These are phyloP conservation scores for Actinomortierella wolfii DNA, from an alignment of 371 early-diverging fungal genomes.

Conservation along the genomic window DNA sequence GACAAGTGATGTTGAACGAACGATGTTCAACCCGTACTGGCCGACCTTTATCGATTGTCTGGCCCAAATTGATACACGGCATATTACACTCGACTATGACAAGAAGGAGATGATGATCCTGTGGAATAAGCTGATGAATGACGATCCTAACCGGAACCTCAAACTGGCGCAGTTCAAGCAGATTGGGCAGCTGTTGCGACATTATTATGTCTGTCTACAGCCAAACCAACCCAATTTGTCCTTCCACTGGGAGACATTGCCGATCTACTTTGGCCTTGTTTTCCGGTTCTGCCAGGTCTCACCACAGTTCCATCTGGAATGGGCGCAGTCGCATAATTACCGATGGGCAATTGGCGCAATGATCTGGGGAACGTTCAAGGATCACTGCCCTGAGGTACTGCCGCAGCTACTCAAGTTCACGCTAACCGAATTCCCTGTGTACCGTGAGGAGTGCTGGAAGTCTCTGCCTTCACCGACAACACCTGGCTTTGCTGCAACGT, in stretches of 20 bases:
- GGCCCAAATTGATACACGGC: slow-evolving; percentile 21
- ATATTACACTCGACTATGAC: slow-evolving; percentile 30
- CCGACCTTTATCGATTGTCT: slow-evolving; percentile 23
- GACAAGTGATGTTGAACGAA: slow-evolving; percentile 20
- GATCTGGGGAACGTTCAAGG: slow-evolving; percentile 36
- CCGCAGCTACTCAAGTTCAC: slow-evolving; percentile 23
- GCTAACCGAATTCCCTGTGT: slow-evolving; percentile 15
- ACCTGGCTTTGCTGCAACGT: slow-evolving; percentile 6
- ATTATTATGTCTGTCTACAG: slow-evolving; percentile 42
- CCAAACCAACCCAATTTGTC: slow-evolving; percentile 17
- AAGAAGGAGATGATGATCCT: slow-evolving; percentile 47
- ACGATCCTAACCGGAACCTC: slow-evolving; percentile 12
- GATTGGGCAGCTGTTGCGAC: slow-evolving; percentile 19
- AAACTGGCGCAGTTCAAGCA: slow-evolving; percentile 21
- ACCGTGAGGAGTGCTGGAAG: slow-evolving; percentile 35
- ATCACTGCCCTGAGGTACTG: slow-evolving; percentile 35
- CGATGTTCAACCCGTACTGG: slow-evolving; percentile 21
- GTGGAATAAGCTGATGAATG: slow-evolving; percentile 29
- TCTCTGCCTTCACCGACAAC: slow-evolving; percentile 7
- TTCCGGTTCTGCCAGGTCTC: slow-evolving; percentile 22
- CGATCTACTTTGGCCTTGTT: slow-evolving; percentile 42
- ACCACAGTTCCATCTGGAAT: slow-evolving; percentile 16
- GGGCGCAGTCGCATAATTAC: slow-evolving; percentile 35
- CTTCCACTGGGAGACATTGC: slow-evolving; percentile 34
- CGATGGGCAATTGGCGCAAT: slow-evolving; percentile 33